Evolutionary conservation across 352 stramenopile species (phyloP), one percentile per base, ranked within the genome.

Genomic region (Saprolegnia diclina): DNA sequence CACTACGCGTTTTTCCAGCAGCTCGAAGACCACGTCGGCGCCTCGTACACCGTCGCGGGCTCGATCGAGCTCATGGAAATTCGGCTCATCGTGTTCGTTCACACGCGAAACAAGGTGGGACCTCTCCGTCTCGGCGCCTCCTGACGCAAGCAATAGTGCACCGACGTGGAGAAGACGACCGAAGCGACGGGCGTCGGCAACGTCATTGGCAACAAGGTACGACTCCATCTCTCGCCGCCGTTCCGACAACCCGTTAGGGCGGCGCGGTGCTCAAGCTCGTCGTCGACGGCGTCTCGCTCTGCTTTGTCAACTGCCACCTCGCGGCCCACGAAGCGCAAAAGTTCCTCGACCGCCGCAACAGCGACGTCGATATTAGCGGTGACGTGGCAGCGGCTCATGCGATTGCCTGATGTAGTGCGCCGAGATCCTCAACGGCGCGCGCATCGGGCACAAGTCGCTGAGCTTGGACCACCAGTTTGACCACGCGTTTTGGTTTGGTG

Each of bases 241-340:
- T 16, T 61, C 10, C 4, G 13, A 56, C 50, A 56, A 11, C 21
- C 40, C 48, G 26, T n/a, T 48, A 94, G 84, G 88, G 88, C 24
- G 88, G 83, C 0, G 74, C 91, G n/a, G 71, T 90, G 18, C 75
- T 91, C 71, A 94, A 92, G 72, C 77, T 83, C 35, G 74, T 85
- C 14, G 66, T 96, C n/a, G 76, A 84, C 64, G 83, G 89, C 68
- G 90, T 84, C 5, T 91, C 84, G 9, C 72, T 96, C 16, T 92
- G 85, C 73, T 96, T 94, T 67, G 83, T 89, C 57, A 94, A 86
- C 75, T 93, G 84, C 64, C 88, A 96, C 62, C 71, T 96, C 21
- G 87, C 87, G 0, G 88, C 87, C 0, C 88, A 96, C 29, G 83
- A 93, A 64, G 83, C 89, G 53, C 81, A 90, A 69, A 92, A 93